phyloP scores from a whole-genome alignment of 2,329 filamentous ascomycete species.

The Gremmenia infestans region DNA sequence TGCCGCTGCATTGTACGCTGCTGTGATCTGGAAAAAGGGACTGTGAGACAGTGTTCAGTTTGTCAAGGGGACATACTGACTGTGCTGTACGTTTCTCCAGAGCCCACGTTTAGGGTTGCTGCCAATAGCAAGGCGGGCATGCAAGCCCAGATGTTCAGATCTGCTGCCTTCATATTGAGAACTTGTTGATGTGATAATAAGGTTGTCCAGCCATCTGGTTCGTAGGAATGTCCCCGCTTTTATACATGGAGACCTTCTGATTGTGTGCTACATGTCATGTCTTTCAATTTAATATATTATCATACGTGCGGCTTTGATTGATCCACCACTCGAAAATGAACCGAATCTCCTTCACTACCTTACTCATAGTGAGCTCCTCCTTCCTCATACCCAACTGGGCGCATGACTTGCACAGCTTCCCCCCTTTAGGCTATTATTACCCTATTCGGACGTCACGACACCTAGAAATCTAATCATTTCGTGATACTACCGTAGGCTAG shows the following conservation, averaged over 20 bases:
- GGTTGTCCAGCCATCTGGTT: not conserved
- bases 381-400: too few relatives aligned
- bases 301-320: not conserved
- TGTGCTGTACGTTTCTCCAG: slow-evolving; percentile 11
- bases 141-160: not conserved
- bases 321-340: not conserved
- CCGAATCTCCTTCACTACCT: too few relatives aligned
- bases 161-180: not conserved
- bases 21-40: slow-evolving; percentile 9
- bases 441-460: too few relatives aligned
- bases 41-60: not conserved
- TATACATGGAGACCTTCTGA: not conserved
- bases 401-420: too few relatives aligned
- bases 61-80: not conserved
- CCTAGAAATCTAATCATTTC: too few relatives aligned
- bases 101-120: slow-evolving; percentile 15
- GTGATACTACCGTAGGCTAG: too few relatives aligned
- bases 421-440: too few relatives aligned
- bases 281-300: not conserved
- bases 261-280: too few relatives aligned
- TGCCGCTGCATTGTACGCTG: slow-evolving; percentile 27
- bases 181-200: not conserved
- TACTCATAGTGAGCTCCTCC: too few relatives aligned
- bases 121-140: not conserved
- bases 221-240: not conserved